These are phyloP conservation scores for Neonectria hederae DNA, from an alignment of 2,329 filamentous ascomycete species.

Conservation along the genomic window DNA sequence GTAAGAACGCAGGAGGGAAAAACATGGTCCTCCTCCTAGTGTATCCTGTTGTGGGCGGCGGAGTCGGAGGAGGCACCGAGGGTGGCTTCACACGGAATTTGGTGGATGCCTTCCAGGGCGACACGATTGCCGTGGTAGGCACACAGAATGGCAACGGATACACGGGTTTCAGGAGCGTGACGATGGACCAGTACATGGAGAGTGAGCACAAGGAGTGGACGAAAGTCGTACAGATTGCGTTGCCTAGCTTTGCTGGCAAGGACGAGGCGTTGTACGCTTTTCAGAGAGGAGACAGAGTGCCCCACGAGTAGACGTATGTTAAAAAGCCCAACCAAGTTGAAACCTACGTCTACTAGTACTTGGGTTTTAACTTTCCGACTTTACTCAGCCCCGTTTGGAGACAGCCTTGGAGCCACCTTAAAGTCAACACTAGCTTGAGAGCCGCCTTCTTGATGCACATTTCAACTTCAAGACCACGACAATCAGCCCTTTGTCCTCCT, in stretches of 20 bases:
- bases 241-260: conserved; percentile 80
- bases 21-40: conserved; percentile 73
- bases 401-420: neutral
- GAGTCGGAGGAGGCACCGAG: conserved; percentile 70
- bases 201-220: conserved; percentile 66
- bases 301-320: conserved; percentile 26
- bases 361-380: neutral
- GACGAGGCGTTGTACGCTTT: conserved; percentile 80
- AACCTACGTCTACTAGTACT: neutral
- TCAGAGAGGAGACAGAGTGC: conserved; percentile 56
- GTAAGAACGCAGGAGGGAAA: conserved; percentile 57
- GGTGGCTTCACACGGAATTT: conserved; percentile 72
- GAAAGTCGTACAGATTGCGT: conserved; percentile 69
- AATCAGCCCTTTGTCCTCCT: neutral
- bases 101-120: conserved; percentile 68
- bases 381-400: neutral
- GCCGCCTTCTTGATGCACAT: neutral
- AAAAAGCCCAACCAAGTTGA: conserved; percentile 1
- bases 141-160: conserved; percentile 81
- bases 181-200: conserved; percentile 73
- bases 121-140: conserved; percentile 75
- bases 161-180: conserved; percentile 71
- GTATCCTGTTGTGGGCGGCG: conserved; percentile 74
- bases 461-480: neutral
- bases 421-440: neutral